Evolutionary conservation across 805 yeast species (phyloP), one percentile per base, ranked within the genome.

Genomic region (Candida rishiriensis): DNA sequence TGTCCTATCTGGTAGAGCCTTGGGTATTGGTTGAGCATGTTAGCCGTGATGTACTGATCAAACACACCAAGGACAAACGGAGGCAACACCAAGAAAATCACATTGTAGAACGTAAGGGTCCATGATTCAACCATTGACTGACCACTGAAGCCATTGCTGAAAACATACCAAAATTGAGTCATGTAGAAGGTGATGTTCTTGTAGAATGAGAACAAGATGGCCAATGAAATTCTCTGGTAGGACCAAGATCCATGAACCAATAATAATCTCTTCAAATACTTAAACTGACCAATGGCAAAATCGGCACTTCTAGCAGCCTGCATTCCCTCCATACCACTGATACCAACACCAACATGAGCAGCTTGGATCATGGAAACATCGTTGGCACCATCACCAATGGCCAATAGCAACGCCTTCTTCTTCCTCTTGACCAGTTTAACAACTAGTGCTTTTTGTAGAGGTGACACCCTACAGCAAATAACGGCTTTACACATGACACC

Each of bases 341-440:
- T 95, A 61, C 99, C 99, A 18, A 93, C 96, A 50, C 99, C 99
- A 42, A 93, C 97, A 64, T 93, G 98, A 0, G 99, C 99, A 13
- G 99, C 98, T 66, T 93, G 99, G 52, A 93, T 93, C 99, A 93
- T 93, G 32, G 96, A 85, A 34, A 93, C 99, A 69, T 93, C 99
- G 60, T 93, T 93, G 3, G 99, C 99, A 59, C 99, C 99, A 66
- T 93, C 99, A 36, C 99, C 99, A 59, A 93, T 85, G 1, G 99
- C 98, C 47, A 93, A 70, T 36, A 95, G 65, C 35, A 86, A 64
- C 2, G 96, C 79, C 39, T 85, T 82, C 58, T 77, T 75, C 67
- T 88, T 84, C 40, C 87, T 71, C 61, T 93, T 93, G 16, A 91
- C 98, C 77, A 93, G 78, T 59, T 88, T 88, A 18, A 93, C 99